These are phyloP conservation scores for Phialocephala subalpina DNA, from an alignment of 2,329 filamentous ascomycete species.

Conservation along the genomic window DNA sequence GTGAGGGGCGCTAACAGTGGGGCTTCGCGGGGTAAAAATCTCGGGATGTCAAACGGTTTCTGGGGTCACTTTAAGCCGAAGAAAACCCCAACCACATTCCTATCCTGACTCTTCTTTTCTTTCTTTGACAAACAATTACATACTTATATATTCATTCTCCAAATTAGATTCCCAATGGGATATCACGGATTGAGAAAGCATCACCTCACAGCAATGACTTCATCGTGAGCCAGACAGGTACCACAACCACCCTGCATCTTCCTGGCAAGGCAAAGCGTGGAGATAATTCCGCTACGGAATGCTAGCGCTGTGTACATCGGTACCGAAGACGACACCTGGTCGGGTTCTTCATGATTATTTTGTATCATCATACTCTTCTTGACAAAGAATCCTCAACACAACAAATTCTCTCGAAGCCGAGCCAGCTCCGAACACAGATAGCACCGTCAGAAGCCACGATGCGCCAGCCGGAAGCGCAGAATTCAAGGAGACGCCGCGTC, in stretches of 20 bases:
- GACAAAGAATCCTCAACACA: too few relatives aligned
- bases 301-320: not conserved
- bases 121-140: not conserved
- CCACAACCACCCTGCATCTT: not conserved
- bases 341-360: too few relatives aligned
- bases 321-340: too few relatives aligned
- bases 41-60: not conserved
- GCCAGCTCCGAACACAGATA: too few relatives aligned
- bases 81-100: not conserved
- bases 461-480: too few relatives aligned
- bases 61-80: not conserved
- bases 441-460: too few relatives aligned
- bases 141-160: not conserved
- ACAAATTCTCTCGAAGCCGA: too few relatives aligned
- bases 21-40: not conserved
- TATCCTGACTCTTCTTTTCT: not conserved
- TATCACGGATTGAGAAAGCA: not conserved
- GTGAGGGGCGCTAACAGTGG: not conserved
- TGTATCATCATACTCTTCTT: too few relatives aligned
- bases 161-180: not conserved
- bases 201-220: not conserved
- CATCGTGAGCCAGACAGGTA: not conserved
- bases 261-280: not conserved
- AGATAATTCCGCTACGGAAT: not conserved
- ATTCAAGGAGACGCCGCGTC: too few relatives aligned